Percentiles rank a stretch among this genome's conserved stretches.
phyloP scores from a whole-genome alignment of 331 rosid genomes.

The Rhamnella rubrinervis region DNA sequence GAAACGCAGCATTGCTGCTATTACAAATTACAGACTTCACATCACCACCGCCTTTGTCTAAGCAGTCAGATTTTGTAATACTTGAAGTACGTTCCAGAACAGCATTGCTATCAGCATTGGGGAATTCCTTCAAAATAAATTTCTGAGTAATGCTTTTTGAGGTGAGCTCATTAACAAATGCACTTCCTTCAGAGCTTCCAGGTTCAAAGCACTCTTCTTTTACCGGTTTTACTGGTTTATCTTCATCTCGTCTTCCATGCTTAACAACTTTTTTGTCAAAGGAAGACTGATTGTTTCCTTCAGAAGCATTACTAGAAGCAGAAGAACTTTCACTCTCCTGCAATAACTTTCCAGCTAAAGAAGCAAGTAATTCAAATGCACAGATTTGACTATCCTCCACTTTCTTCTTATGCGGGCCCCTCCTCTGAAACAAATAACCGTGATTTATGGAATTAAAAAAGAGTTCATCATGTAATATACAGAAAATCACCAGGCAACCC shows the following conservation, averaged over 20 bases:
- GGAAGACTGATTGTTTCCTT: conserved; percentile 49
- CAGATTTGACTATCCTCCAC: conserved; percentile 51
- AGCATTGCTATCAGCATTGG: conserved; percentile 37
- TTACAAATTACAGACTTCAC: conserved; percentile 40
- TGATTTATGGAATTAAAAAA: conserved; percentile 28
- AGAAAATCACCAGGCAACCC: conserved; percentile 1
- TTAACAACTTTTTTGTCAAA: conserved; percentile 38
- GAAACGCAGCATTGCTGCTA: conserved; percentile 39
- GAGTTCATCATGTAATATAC: conserved; percentile 22
- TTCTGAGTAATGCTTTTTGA: conserved; percentile 41
- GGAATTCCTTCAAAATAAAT: conserved; percentile 28
- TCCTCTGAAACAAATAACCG: conserved; percentile 54
- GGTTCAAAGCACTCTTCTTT: conserved; percentile 38
- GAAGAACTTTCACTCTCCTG: conserved; percentile 77
- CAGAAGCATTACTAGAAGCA: conserved; percentile 76
- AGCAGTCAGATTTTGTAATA: conserved; percentile 37
- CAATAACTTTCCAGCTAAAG: conserved; percentile 90
- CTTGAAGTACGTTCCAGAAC: conserved; percentile 44
- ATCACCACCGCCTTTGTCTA: conserved; percentile 37
- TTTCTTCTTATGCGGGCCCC: conserved; percentile 48
- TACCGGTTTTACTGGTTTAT: conserved; percentile 40
- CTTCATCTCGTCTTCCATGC: conserved; percentile 40
- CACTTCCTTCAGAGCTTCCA: conserved; percentile 56
- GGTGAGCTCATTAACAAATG: conserved; percentile 41
- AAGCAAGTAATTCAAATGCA: conserved; percentile 83